phyloP scores from a whole-genome alignment of 2,329 filamentous ascomycete species.

The Colletotrichum scovillei region DNA sequence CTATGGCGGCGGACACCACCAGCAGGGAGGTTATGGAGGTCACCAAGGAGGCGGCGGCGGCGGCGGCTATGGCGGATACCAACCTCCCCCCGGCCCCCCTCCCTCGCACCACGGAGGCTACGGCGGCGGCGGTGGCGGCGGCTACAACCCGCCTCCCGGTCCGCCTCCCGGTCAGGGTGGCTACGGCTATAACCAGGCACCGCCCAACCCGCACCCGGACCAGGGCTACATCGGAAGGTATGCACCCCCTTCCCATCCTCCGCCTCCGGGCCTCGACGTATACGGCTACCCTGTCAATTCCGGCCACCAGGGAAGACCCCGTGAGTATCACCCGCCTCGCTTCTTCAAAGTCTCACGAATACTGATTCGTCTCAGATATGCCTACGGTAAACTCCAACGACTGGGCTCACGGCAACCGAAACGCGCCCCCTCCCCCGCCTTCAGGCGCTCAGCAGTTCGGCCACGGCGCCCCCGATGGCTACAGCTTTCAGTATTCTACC shows the following conservation, averaged over 20 bases:
- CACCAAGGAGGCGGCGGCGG: slow-evolving; percentile 23
- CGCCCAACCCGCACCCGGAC: slow-evolving; percentile 35
- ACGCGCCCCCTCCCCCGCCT: slow-evolving; percentile 56
- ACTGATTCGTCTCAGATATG: slow-evolving; percentile 29
- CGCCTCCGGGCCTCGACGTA: slow-evolving; percentile 55
- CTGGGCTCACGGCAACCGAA: slow-evolving; percentile 44
- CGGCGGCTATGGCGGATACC: slow-evolving; percentile 46
- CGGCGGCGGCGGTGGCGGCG: slow-evolving; percentile 32
- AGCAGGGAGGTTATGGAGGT: slow-evolving; percentile 37
- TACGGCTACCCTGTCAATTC: slow-evolving; percentile 57
- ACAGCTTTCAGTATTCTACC: slow-evolving; percentile 81
- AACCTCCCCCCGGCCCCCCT: slow-evolving; percentile 41
- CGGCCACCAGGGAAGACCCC: slow-evolving; percentile 26
- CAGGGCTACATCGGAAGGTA: slow-evolving; percentile 38
- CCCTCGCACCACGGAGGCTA: slow-evolving; percentile 39
- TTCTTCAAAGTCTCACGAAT: background rate
- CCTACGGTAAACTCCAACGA: slow-evolving; percentile 41
- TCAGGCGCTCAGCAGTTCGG: slow-evolving; percentile 68
- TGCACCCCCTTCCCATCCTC: slow-evolving; percentile 50
- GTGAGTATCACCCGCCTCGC: slow-evolving; percentile 2
- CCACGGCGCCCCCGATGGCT: slow-evolving; percentile 74
- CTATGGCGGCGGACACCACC: slow-evolving; percentile 33
- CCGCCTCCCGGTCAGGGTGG: slow-evolving; percentile 41
- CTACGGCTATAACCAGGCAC: slow-evolving; percentile 42
- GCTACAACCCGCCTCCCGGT: slow-evolving; percentile 34